phyloP scores from a whole-genome alignment of 164 flowering plant genomes.

The Protea cynaroides region DNA sequence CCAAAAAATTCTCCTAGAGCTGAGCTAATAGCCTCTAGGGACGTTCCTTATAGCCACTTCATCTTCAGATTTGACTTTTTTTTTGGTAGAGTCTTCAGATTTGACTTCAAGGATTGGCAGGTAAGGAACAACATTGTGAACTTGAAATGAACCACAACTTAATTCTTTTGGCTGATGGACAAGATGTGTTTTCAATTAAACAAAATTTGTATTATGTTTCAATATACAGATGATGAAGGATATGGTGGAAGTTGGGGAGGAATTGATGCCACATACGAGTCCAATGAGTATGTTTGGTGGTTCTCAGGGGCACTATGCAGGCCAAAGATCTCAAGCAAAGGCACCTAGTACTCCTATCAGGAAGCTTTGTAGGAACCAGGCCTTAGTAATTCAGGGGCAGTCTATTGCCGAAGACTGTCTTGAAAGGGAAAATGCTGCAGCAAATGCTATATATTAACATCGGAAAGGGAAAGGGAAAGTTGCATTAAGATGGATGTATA shows the following conservation, averaged over 20 bases:
- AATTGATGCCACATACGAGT: slow-evolving; percentile 32
- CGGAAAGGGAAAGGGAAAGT: too few species aligned
- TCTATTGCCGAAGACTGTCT: too few species aligned
- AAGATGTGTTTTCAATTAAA: background rate
- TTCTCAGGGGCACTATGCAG: background rate
- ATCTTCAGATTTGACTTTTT: too few species aligned
- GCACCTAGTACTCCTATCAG: slow-evolving; percentile 25
- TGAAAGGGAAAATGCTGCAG: too few species aligned
- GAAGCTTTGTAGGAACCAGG: slow-evolving; percentile 9
- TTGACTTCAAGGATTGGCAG: slow-evolving; percentile 90
- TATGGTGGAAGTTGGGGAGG: slow-evolving; percentile 24
- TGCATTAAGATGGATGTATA: too few species aligned
- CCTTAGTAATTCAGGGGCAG: too few species aligned
- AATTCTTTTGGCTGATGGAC: background rate
- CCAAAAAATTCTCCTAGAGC: slow-evolving; percentile 89
- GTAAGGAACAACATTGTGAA: slow-evolving; percentile 23
- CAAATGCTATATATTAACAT: too few species aligned
- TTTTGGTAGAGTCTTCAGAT: too few species aligned
- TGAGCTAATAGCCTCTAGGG: slow-evolving; percentile 40
- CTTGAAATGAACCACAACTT: background rate
- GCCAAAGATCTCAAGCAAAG: background rate
- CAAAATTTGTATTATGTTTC: background rate
- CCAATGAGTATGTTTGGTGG: background rate
- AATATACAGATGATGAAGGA: slow-evolving; percentile 28
- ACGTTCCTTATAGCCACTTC: slow-evolving; percentile 67